These are phyloP conservation scores for Agrocybe praecox DNA, from an alignment of 768 basidiomycete species.

Conservation along the genomic window DNA sequence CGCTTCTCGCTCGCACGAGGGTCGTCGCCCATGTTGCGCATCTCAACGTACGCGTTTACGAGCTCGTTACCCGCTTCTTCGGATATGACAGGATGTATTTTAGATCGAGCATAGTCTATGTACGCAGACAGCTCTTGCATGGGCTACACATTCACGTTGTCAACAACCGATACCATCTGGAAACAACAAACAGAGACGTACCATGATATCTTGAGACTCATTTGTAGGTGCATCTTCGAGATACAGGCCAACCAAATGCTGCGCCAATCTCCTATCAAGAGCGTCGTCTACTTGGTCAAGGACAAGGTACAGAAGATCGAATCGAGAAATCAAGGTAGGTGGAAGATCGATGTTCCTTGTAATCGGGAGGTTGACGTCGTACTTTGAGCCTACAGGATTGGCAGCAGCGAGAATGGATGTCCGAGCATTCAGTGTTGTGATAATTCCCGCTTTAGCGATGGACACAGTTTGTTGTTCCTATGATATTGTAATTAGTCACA, in stretches of 20 bases:
- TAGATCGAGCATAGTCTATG: conserved; percentile 89
- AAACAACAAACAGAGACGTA: conserved; percentile 36
- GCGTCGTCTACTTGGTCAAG: conserved; percentile 93
- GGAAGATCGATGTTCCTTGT: conserved; percentile 97
- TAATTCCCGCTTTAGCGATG: conserved; percentile 98
- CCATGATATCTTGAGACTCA: conserved; percentile 73
- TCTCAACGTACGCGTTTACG: conserved; percentile 87
- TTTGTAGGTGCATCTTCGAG: conserved; percentile 84
- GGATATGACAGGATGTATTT: conserved; percentile 84
- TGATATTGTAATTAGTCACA: background rate
- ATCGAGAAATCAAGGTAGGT: conserved; percentile 96
- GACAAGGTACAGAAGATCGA: conserved; percentile 95
- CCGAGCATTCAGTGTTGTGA: conserved; percentile 97
- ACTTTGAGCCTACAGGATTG: conserved; percentile 95
- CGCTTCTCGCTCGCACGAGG: conserved; percentile 87
- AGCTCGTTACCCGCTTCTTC: conserved; percentile 86
- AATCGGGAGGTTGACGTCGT: conserved; percentile 89
- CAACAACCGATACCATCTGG: background rate
- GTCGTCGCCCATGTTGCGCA: conserved; percentile 91
- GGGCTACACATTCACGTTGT: conserved; percentile 56
- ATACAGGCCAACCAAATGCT: conserved; percentile 92
- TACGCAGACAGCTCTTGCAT: conserved; percentile 91
- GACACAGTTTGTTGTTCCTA: conserved; percentile 99
- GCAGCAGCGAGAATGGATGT: conserved; percentile 98
- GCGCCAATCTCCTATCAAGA: conserved; percentile 83